Evolutionary conservation across 306 rosid species (phyloP), one percentile per base, ranked within the genome.

Genomic region (Cucumis melo): DNA sequence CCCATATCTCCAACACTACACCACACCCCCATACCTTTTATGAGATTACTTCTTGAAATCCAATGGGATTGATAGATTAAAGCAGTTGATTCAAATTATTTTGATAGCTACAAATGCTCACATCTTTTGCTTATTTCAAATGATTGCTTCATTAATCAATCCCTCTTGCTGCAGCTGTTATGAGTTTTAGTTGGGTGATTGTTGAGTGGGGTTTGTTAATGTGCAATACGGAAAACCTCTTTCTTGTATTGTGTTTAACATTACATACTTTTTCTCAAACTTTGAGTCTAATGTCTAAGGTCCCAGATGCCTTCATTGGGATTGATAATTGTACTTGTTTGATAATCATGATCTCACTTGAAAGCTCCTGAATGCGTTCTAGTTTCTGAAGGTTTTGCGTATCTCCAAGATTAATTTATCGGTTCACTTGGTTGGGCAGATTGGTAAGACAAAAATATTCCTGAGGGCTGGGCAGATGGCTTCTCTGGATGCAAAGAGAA

Each of bases 381-480:
- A 44, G 76, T 72, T 27, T 72, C 76, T 50, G 61, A 41, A 72
- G 61, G 58, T 50, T 27, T 16, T 73, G 61, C 5, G n/a, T 8
- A 48, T 73, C 61, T 73, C 61, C 76, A 8, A 15, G 55, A 81
- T 79, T 73, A 63, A 53, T 78, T 65, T 51, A 48, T 78, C 46
- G 63, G 61, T 82, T 68, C 82, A 79, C 83, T 63, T 87, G 89
- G 78, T 81, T 90, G 86, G 84, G 72, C 97, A 95, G 98, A 89
- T 95, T 79, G 99, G 99, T 68, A 95, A 92, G 86, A 21, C 92
- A 73, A 95, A 95, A 85, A 88, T 95, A 78, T 95, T 95, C 81
- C 88, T 95, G 63, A 82, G 99, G 84, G 99, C 97, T 73, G 99
- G 99, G 62, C 98, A 95, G 86, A 95, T 92, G 99, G 99, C 99